Evolutionary conservation across 306 rosid species (phyloP).

Genomic region (Vigna angularis): DNA sequence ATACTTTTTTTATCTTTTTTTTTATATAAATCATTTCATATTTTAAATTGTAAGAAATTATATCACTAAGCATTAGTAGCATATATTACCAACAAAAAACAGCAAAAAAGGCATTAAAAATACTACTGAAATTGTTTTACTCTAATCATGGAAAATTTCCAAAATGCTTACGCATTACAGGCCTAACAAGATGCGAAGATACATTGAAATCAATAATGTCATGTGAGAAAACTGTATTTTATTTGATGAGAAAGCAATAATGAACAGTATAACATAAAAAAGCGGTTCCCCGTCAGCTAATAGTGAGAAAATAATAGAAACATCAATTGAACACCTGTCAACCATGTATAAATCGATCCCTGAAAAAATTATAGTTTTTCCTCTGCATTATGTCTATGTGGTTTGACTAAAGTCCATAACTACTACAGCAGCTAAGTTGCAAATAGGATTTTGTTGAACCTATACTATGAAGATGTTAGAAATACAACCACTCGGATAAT

Average conservation of each 20-base stretch:
- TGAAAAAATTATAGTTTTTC: neutral
- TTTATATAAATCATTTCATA: too few species aligned
- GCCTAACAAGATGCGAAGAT: neutral
- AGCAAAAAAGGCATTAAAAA: neutral
- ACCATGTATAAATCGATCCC: slow-evolving; percentile 12
- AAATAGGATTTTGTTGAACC: slow-evolving; percentile 5
- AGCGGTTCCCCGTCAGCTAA: neutral
- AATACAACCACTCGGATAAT: slow-evolving; percentile 27
- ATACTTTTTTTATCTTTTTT: too few species aligned
- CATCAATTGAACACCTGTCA: neutral
- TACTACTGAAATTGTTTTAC: neutral
- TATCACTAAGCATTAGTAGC: neutral
- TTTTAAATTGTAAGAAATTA: too few species aligned
- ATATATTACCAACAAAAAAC: neutral
- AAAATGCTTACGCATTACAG: neutral
- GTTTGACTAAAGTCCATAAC: neutral
- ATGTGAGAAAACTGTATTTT: neutral
- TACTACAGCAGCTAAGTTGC: neutral
- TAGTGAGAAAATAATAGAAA: slow-evolving; percentile 29
- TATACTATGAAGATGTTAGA: slow-evolving; percentile 2
- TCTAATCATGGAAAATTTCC: neutral
- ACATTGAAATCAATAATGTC: neutral
- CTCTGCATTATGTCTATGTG: slow-evolving; percentile 17
- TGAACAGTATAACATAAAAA: neutral
- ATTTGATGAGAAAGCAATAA: neutral